phyloP scores from a whole-genome alignment of 805 yeast species.

The Kockiozyma suomiensis region DNA sequence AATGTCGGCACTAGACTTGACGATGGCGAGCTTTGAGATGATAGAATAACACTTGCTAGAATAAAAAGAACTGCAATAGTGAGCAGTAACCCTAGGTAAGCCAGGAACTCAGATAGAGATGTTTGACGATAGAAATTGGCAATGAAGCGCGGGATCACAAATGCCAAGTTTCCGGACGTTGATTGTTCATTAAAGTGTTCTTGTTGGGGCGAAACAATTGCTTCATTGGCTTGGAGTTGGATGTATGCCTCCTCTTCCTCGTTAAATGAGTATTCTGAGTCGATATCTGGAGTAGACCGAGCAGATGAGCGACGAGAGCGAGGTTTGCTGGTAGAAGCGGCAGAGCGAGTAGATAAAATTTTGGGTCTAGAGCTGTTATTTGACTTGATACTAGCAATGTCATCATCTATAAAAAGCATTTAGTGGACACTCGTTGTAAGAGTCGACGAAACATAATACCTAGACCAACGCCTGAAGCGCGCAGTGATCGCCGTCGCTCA shows the following conservation, averaged over 20 bases:
- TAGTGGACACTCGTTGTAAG: background rate
- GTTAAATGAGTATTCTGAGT: slow-evolving; percentile 16
- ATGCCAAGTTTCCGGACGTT: background rate
- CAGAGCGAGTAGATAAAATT: background rate
- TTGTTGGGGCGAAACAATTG: background rate
- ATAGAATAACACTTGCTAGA: background rate
- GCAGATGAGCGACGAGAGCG: background rate
- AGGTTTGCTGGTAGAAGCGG: background rate
- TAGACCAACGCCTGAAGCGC: slow-evolving; percentile 9
- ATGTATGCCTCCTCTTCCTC: slow-evolving; percentile 23
- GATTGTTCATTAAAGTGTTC: background rate
- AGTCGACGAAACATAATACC: background rate
- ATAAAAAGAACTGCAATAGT: background rate
- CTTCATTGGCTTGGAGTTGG: background rate
- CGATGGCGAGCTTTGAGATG: too few species aligned
- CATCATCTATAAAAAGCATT: background rate
- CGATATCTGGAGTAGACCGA: background rate
- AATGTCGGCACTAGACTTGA: background rate
- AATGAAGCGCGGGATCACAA: background rate
- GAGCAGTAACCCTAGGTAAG: background rate
- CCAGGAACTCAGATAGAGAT: background rate
- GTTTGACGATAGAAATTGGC: slow-evolving; percentile 7
- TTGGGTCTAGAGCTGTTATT: background rate
- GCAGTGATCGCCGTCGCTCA: slow-evolving; percentile 11
- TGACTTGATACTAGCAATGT: background rate